Evolutionary conservation across 2,329 filamentous ascomycete genomes (phyloP), one percentile per base, ranked within the genome.

Genomic region (Aspergillus versicolor): DNA sequence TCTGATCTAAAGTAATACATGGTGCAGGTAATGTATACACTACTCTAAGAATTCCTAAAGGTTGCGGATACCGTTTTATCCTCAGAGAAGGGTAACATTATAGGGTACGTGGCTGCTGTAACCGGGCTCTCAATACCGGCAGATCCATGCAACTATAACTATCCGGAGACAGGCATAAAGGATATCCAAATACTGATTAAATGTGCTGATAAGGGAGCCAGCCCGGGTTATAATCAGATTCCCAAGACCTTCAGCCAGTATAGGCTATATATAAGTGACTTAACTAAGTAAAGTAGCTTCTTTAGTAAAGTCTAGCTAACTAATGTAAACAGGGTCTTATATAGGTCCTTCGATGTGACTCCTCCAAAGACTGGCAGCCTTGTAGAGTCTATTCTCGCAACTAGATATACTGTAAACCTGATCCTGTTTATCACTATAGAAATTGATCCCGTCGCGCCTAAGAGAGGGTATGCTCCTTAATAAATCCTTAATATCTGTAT

Each of bases 371-470:
- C 34, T 15, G 34, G 21, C 3, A 40, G 6, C 2, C 47, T 50
- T 1, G 2, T 21, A 19, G 19, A 17, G 7, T 8, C 47, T 11
- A 50, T 50, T 15, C 32, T 40, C 9, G 17, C 11, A 22, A 40
- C 19, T 4, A 55, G 63, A 27, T 61, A 62, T 7, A 67, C 66
- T 0, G 63, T 74, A 17, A 77, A 80, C 57, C 83, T 82, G 0
- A 72, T 86, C 30, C 73, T 86, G n/a, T 82, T 83, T 65, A 66
- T 84, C 17, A 78, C 78, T 19, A 83, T 81, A 63, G 80, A 78
- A 0, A 74, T 79, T 30, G 83, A 86, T 57, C 84, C 84, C 0
- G 80, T 86, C 1, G 84, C 82, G 0, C 83, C 83, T 5, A 70
- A 84, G 37, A 50, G 61, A 17, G 70, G 52, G 61, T 62, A 19